Evolutionary conservation across 768 basidiomycete genomes (phyloP).

Genomic region (Sporobolomyces roseus): DNA sequence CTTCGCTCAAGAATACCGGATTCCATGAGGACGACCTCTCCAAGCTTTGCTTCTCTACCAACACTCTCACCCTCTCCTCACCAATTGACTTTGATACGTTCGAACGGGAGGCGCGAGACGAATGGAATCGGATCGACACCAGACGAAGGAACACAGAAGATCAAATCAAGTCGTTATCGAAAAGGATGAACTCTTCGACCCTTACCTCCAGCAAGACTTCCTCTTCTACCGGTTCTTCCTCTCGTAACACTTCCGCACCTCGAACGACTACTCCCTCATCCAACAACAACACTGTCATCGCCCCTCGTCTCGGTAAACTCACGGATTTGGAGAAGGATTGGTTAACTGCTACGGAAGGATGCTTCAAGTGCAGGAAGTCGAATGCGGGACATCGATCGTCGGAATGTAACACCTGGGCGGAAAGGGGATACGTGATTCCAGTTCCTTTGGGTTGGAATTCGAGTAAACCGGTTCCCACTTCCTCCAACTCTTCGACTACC

Average conservation of each 20-base stretch:
- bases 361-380: conserved; percentile 7
- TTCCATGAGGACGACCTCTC: neutral
- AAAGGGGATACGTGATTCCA: neutral
- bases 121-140: neutral
- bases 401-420: neutral
- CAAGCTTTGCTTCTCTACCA: neutral
- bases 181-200: neutral
- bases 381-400: neutral
- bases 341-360: neutral
- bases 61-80: neutral
- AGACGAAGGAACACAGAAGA: conserved; percentile 1
- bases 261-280: neutral
- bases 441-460: conserved; percentile 2
- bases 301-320: neutral
- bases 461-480: neutral
- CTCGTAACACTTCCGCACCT: neutral
- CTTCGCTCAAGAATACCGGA: neutral
- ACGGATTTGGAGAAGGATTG: conserved; percentile 11
- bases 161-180: neutral
- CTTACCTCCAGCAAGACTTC: neutral
- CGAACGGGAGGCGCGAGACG: neutral
- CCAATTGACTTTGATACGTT: conserved; percentile 4
- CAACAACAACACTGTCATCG: neutral
- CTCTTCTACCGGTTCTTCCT: too few species aligned
- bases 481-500: neutral